phyloP scores from a whole-genome alignment of 805 yeast genomes.

The Cyberlindnera galapagoensis region DNA sequence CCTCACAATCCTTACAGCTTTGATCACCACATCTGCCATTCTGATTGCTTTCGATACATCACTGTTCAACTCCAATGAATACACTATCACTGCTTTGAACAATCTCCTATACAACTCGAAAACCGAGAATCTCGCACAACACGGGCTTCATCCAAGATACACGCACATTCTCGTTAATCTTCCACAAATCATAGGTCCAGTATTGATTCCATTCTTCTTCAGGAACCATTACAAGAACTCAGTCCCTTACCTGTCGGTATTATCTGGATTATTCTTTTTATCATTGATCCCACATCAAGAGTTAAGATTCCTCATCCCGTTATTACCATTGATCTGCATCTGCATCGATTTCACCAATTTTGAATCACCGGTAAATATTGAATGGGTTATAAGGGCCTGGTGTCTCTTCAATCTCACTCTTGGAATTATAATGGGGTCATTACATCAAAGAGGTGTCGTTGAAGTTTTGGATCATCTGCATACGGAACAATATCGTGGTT shows the following conservation, averaged over 20 bases:
- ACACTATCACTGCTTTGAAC: slow-evolving; percentile 65
- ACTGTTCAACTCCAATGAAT: slow-evolving; percentile 24
- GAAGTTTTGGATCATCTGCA: slow-evolving; percentile 47
- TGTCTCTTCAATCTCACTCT: slow-evolving; percentile 53
- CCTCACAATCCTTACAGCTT: slow-evolving; percentile 29
- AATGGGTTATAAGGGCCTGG: slow-evolving; percentile 38
- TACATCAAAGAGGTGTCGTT: slow-evolving; percentile 89
- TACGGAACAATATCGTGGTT: slow-evolving; percentile 23
- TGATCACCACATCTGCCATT: slow-evolving; percentile 26
- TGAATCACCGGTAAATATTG: slow-evolving; percentile 12
- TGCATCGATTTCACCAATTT: slow-evolving; percentile 42
- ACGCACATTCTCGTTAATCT: slow-evolving; percentile 70
- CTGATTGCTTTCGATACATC: slow-evolving; percentile 52
- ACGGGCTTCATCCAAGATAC: slow-evolving; percentile 78
- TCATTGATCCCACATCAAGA: slow-evolving; percentile 91
- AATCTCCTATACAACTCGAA: slow-evolving; percentile 66
- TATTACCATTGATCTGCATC: slow-evolving; percentile 62
- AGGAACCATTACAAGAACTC: slow-evolving; percentile 30
- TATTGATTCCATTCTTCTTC: slow-evolving; percentile 37
- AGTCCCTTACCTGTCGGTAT: slow-evolving; percentile 51
- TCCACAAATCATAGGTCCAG: slow-evolving; percentile 82
- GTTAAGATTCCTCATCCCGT: slow-evolving; percentile 76
- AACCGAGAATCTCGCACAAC: slow-evolving; percentile 53
- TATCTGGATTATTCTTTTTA: slow-evolving; percentile 55
- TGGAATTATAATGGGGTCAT: slow-evolving; percentile 64